Conservation (phyloP, 108 stramenopile species). For the Pelagomonas calceolata region DNA sequence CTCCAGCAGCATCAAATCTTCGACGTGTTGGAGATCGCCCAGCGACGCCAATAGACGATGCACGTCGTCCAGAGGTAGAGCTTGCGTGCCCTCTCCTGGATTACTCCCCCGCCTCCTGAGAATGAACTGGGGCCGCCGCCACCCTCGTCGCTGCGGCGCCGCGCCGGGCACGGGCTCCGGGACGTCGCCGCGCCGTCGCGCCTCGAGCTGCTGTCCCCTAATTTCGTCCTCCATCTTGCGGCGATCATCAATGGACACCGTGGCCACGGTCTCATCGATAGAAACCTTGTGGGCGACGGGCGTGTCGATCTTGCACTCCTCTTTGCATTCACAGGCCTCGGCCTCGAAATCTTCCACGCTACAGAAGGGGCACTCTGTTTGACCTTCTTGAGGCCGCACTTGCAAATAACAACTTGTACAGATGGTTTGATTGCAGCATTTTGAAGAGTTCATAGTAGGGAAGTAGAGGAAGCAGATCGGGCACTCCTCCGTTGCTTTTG, state of each 20-base stretch:
- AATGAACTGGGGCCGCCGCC: too few species aligned
- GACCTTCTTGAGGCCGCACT: neutral
- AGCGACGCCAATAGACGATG: too few species aligned
- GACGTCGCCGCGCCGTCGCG: neutral
- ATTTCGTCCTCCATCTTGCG: neutral
- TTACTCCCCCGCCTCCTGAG: too few species aligned
- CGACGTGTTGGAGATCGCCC: neutral
- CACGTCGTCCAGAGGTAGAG: too few species aligned
- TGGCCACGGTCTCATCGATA: neutral
- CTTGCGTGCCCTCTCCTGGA: too few species aligned
- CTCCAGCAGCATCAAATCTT: neutral
- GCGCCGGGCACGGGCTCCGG: neutral
- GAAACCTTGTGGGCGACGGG: too few species aligned
- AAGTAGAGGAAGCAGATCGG: conserved; percentile 77
- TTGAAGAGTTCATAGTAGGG: conserved; percentile 48
- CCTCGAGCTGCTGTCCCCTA: neutral
- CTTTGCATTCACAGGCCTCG: neutral
- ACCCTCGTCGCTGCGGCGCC: neutral
- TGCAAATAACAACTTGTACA: conserved; percentile 36
- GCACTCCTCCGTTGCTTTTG: too few species aligned
- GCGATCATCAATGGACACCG: neutral
- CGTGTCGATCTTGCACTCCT: too few species aligned
- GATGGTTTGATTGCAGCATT: conserved; percentile 61
- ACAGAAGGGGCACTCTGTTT: neutral
- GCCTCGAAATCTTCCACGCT: neutral